These are phyloP conservation scores for Actinomortierella ambigua DNA, from an alignment of 371 early-diverging fungal genomes.

Conservation along the genomic window DNA sequence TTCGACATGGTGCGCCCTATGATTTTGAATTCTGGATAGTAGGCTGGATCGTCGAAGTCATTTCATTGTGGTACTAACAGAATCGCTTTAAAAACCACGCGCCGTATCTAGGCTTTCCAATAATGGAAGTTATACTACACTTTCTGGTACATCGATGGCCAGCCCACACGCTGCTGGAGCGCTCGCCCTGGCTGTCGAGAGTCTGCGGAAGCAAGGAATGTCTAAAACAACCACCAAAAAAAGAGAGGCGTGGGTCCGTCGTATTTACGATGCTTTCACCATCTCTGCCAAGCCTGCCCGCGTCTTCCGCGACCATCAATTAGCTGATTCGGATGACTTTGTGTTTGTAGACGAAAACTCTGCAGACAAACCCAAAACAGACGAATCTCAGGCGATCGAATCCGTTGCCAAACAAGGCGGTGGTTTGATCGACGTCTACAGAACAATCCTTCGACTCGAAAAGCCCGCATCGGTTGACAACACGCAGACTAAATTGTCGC, in stretches of 20 bases:
- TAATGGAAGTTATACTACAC: conserved; percentile 23
- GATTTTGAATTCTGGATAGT: too few relatives aligned
- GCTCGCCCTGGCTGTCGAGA: conserved; percentile 51
- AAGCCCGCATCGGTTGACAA: not conserved
- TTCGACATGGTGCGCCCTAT: conserved; percentile 36
- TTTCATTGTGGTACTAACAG: not conserved
- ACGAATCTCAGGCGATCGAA: conserved; percentile 1
- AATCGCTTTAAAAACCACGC: not conserved
- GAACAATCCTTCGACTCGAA: conserved; percentile 16
- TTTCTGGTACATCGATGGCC: conserved; percentile 60
- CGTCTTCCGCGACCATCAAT: conserved; percentile 12
- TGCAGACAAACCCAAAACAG: not conserved
- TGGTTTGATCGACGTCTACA: conserved; percentile 23
- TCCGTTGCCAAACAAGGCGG: conserved; percentile 34
- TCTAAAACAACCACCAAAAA: not conserved
- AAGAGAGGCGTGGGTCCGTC: conserved; percentile 10
- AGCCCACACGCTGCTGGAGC: conserved; percentile 64
- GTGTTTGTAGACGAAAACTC: not conserved
- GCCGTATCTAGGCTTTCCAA: conserved; percentile 6
- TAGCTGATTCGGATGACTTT: conserved; percentile 1
- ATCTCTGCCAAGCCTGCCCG: conserved; percentile 20
- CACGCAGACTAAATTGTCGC: not conserved
- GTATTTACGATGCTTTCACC: conserved; percentile 15
- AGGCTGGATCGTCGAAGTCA: too few relatives aligned
- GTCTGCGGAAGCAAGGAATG: not conserved